Conservation (phyloP, 805 yeast species). For the Nakazawaea laoshanensis region DNA sequence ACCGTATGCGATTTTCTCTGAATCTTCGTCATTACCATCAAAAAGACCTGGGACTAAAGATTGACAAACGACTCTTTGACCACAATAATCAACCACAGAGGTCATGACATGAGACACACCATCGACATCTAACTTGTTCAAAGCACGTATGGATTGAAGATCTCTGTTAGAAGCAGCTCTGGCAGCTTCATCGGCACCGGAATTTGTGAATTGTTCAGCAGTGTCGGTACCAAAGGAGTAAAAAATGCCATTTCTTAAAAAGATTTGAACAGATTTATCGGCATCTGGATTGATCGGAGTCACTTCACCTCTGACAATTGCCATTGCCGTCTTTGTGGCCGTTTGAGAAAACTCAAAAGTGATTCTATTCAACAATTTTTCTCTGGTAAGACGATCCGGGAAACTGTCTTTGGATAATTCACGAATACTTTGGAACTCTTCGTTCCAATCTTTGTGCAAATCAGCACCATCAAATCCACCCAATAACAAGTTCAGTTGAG, state of each 20-base stretch:
- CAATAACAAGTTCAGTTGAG: slow-evolving; percentile 44
- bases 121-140: slow-evolving; percentile 56
- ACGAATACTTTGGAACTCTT: slow-evolving; percentile 75
- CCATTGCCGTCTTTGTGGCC: slow-evolving; percentile 74
- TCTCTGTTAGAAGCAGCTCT: slow-evolving; percentile 76
- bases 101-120: slow-evolving; percentile 71
- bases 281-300: slow-evolving; percentile 78
- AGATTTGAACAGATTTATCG: slow-evolving; percentile 52
- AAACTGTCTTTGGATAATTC: slow-evolving; percentile 57
- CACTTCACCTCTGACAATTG: slow-evolving; percentile 66
- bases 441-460: slow-evolving; percentile 74
- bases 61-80: slow-evolving; percentile 83
- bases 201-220: slow-evolving; percentile 49
- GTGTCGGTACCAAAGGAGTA: slow-evolving; percentile 74
- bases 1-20: slow-evolving; percentile 61
- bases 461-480: slow-evolving; percentile 57
- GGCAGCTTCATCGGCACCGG: slow-evolving; percentile 84
- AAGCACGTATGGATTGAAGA: slow-evolving; percentile 56
- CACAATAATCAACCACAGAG: slow-evolving; percentile 83
- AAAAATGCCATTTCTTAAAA: slow-evolving; percentile 74
- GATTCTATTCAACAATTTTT: slow-evolving; percentile 62
- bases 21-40: slow-evolving; percentile 31
- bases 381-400: slow-evolving; percentile 66
- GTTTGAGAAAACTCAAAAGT: slow-evolving; percentile 68
- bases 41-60: slow-evolving; percentile 94